Percentiles rank a stretch among this genome's conserved stretches.
Conservation (phyloP, 805 yeast genomes). For the Nakazawaea wickerhamii region DNA sequence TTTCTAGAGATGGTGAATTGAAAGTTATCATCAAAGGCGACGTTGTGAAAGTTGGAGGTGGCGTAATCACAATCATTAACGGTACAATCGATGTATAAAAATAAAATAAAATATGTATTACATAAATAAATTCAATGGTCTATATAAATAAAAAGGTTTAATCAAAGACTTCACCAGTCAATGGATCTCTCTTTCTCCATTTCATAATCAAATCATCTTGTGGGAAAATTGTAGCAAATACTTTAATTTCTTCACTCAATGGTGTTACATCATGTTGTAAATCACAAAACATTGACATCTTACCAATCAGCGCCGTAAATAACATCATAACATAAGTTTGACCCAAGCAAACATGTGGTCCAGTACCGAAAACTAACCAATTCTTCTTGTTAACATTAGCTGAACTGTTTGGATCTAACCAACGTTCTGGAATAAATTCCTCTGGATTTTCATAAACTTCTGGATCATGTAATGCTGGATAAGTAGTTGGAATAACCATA, state of each 20-base stretch:
- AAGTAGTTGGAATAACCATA: slow-evolving; percentile 93
- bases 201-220: slow-evolving; percentile 85
- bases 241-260: slow-evolving; percentile 85
- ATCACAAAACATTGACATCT: slow-evolving; percentile 76
- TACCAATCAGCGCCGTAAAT: slow-evolving; percentile 87
- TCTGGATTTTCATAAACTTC: slow-evolving; percentile 95
- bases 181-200: slow-evolving; percentile 64
- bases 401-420: slow-evolving; percentile 68
- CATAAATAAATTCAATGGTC: too few species aligned
- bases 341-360: slow-evolving; percentile 95
- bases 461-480: slow-evolving; percentile 96
- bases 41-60: slow-evolving; percentile 32
- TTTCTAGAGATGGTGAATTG: slow-evolving; percentile 35
- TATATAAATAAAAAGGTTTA: too few species aligned
- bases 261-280: slow-evolving; percentile 80
- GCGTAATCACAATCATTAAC: too few species aligned
- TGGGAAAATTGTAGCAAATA: slow-evolving; percentile 97
- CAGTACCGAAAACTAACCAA: slow-evolving; percentile 97
- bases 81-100: slow-evolving; percentile 5
- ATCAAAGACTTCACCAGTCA: slow-evolving; percentile 16
- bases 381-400: slow-evolving; percentile 77
- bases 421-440: slow-evolving; percentile 91
- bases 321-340: slow-evolving; percentile 90
- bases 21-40: slow-evolving; percentile 28
- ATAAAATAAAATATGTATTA: slow-evolving; percentile 1